Evolutionary conservation across 768 basidiomycete genomes (phyloP).

Genomic region (Mycena venus): DNA sequence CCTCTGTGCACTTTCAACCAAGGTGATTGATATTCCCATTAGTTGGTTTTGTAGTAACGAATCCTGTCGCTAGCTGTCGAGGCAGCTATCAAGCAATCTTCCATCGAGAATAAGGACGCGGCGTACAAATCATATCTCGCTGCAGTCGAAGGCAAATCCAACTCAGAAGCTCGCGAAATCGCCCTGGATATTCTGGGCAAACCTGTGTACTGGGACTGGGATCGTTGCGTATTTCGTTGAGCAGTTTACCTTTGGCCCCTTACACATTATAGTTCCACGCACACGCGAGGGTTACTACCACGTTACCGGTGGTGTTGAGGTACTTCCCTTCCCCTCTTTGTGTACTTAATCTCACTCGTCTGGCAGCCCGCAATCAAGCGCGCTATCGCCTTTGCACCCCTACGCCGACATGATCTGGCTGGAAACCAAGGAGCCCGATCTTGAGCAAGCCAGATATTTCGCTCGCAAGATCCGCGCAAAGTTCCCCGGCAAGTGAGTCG

Average conservation of each 20-base stretch:
- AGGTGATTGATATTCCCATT: slow-evolving; percentile 56
- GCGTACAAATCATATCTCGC: slow-evolving; percentile 71
- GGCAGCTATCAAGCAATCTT: slow-evolving; percentile 65
- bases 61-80: slow-evolving; percentile 63
- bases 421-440: slow-evolving; percentile 91
- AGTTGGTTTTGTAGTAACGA: not conserved
- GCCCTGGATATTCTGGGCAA: slow-evolving; percentile 82
- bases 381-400: slow-evolving; percentile 82
- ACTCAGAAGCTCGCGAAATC: slow-evolving; percentile 75
- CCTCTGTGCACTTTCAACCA: slow-evolving; percentile 87
- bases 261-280: slow-evolving; percentile 70
- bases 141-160: slow-evolving; percentile 75
- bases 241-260: not conserved
- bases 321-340: slow-evolving; percentile 39
- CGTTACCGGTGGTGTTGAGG: slow-evolving; percentile 84
- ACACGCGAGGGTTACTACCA: slow-evolving; percentile 95
- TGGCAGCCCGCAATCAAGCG: slow-evolving; percentile 88
- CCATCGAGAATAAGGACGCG: slow-evolving; percentile 64
- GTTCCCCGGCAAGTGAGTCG: slow-evolving; percentile 77
- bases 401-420: slow-evolving; percentile 94
- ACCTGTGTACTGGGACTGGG: slow-evolving; percentile 90
- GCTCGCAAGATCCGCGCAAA: slow-evolving; percentile 79
- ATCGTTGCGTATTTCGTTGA: slow-evolving; percentile 64
- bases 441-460: slow-evolving; percentile 84
- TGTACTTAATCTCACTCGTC: slow-evolving; percentile 6